A percentile compares a stretch with the other conserved stretches of the same genome.
Evolutionary conservation across 768 basidiomycete species (phyloP).

Genomic region (Panellus pusillus): DNA sequence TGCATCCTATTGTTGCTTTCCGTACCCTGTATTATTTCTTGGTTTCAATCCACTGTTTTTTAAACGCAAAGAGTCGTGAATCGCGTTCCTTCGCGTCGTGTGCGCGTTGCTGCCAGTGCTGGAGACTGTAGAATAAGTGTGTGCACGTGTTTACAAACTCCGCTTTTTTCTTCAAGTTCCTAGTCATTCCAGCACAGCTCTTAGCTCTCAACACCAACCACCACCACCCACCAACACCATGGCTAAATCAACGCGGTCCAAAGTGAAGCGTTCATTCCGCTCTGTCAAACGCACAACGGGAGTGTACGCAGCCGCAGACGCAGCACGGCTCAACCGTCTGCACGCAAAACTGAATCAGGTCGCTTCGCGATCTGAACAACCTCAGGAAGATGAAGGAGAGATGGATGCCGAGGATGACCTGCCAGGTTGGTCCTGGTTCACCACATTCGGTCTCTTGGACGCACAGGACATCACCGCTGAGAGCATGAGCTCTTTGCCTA

Average conservation of each 20-base stretch:
- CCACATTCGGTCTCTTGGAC: slow-evolving; percentile 59
- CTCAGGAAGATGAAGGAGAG: slow-evolving; percentile 26
- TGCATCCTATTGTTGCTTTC: not conserved
- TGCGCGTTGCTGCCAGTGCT: not conserved
- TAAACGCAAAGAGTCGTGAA: not conserved
- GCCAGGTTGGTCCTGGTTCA: slow-evolving; percentile 71
- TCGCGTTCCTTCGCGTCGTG: no score
- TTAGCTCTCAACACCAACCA: slow-evolving; percentile 21
- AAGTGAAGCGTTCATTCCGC: slow-evolving; percentile 77
- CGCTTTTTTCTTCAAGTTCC: not conserved
- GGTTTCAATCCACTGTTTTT: slow-evolving; percentile 2
- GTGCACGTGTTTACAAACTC: not conserved
- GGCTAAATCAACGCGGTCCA: slow-evolving; percentile 85
- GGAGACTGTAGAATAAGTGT: no score
- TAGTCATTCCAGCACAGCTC: no score
- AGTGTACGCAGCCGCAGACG: slow-evolving; percentile 75
- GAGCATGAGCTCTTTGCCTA: slow-evolving; percentile 39
- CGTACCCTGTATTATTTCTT: not conserved
- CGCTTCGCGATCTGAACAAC: slow-evolving; percentile 37
- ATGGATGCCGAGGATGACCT: slow-evolving; percentile 32
- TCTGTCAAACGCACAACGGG: slow-evolving; percentile 74
- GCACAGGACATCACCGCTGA: slow-evolving; percentile 55
- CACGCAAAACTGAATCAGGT: slow-evolving; percentile 61
- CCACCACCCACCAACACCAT: slow-evolving; percentile 36
- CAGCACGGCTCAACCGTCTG: slow-evolving; percentile 73